Percentiles rank a stretch among this genome's conserved stretches.
Evolutionary conservation across 352 stramenopile genomes (phyloP).

Genomic region (Nothophytophthora sp.): DNA sequence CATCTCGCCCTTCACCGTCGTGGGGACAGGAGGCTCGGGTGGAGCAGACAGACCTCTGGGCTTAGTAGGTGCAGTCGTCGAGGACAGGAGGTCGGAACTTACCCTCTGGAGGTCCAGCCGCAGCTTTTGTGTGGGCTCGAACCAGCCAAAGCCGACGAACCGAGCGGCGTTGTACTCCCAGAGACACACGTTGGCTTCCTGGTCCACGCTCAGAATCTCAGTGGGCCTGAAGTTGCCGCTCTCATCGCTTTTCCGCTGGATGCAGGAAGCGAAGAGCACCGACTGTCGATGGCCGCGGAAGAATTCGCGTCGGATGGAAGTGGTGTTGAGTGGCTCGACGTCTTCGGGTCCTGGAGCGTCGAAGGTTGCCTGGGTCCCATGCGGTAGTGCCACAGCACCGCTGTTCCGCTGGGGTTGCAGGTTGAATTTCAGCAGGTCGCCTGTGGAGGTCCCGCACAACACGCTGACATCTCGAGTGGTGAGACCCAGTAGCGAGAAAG

Average conservation of each 20-base stretch:
- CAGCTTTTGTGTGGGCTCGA: constrained; percentile 22
- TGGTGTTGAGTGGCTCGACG: constrained; percentile 2
- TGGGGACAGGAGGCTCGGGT: background rate
- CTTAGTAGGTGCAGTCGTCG: background rate
- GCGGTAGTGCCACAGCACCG: background rate
- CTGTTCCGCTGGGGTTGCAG: constrained; percentile 2
- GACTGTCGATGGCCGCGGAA: constrained; percentile 36
- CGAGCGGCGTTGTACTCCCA: constrained; percentile 40
- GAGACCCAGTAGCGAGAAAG: constrained; percentile 17
- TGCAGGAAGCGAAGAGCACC: constrained; percentile 36
- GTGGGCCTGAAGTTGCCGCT: background rate
- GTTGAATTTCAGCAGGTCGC: constrained; percentile 42
- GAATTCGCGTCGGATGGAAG: constrained; percentile 30
- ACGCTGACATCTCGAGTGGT: constrained; percentile 6
- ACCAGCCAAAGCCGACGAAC: constrained; percentile 52
- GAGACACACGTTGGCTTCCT: constrained; percentile 28
- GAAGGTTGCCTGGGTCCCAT: constrained; percentile 29
- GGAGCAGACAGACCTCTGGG: background rate
- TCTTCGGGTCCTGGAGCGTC: constrained; percentile 17
- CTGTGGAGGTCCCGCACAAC: constrained; percentile 28
- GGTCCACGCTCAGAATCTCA: constrained; percentile 48
- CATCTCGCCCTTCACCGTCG: constrained; percentile 24
- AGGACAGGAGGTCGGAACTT: background rate
- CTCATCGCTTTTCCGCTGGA: constrained; percentile 9
- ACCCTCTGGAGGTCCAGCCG: constrained; percentile 27